Conservation (phyloP, 331 rosid species). For the Saraca asoca region DNA sequence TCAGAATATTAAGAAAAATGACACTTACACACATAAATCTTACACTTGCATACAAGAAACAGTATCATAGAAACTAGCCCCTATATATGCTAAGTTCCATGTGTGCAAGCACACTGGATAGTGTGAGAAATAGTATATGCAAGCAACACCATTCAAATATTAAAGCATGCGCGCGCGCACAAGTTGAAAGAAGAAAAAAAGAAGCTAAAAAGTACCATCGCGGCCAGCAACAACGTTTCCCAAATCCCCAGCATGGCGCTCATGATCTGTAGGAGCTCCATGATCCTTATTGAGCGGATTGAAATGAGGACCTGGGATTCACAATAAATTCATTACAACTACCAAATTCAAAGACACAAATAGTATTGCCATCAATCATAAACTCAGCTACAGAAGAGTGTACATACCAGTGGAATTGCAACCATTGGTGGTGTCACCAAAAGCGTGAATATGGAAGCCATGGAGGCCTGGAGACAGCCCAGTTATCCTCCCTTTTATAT, state of each 20-base stretch:
- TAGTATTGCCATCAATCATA: background rate
- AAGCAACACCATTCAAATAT: too few species aligned
- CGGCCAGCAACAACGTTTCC: slow-evolving; percentile 76
- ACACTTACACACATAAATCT: too few species aligned
- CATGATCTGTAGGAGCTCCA: slow-evolving; percentile 69
- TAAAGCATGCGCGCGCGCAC: too few species aligned
- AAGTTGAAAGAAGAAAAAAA: too few species aligned
- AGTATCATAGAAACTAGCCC: too few species aligned
- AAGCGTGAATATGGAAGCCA: slow-evolving; percentile 88
- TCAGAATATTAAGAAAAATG: too few species aligned
- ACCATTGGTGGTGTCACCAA: slow-evolving; percentile 89
- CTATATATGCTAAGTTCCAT: too few species aligned
- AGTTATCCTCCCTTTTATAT: slow-evolving; percentile 58
- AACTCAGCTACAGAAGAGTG: background rate
- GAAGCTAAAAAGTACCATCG: slow-evolving; percentile 54
- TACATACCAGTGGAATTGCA: slow-evolving; percentile 76
- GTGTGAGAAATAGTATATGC: too few species aligned
- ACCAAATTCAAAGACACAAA: background rate
- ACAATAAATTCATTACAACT: background rate
- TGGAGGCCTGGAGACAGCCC: slow-evolving; percentile 81
- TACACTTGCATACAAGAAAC: too few species aligned
- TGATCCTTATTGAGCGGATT: slow-evolving; percentile 78
- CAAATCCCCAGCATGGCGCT: slow-evolving; percentile 96
- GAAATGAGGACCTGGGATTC: slow-evolving; percentile 71
- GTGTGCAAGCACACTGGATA: too few species aligned